Percentiles rank a stretch among this genome's conserved stretches.
phyloP scores from a whole-genome alignment of 768 basidiomycete genomes.

The Lactifluus subvellereus region DNA sequence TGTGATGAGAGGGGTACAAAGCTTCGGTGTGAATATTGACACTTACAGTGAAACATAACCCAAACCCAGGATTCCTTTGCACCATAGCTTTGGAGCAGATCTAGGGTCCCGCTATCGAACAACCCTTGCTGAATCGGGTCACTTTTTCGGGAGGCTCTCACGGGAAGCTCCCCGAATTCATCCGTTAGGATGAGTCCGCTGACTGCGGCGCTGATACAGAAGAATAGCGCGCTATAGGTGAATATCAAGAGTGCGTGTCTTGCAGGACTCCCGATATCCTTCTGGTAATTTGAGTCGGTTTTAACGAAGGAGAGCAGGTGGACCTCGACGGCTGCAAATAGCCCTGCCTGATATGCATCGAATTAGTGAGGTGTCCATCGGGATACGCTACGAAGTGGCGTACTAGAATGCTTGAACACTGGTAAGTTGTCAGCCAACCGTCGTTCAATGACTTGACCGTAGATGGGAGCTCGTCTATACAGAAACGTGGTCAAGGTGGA shows the following conservation, averaged over 20 bases:
- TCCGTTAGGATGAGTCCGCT: slow-evolving; percentile 22
- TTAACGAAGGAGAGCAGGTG: slow-evolving; percentile 20
- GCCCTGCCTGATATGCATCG: slow-evolving; percentile 4
- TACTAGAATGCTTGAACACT: slow-evolving; percentile 17
- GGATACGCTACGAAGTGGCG: neutral
- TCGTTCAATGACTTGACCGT: slow-evolving; percentile 22
- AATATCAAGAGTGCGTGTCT: slow-evolving; percentile 18
- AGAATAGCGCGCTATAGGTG: slow-evolving; percentile 22
- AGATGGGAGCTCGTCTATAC: slow-evolving; percentile 20
- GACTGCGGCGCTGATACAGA: slow-evolving; percentile 18
- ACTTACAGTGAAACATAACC: slow-evolving; percentile 24
- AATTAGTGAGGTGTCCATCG: neutral
- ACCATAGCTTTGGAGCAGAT: slow-evolving; percentile 16
- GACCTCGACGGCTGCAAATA: slow-evolving; percentile 17
- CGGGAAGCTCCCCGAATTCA: slow-evolving; percentile 21
- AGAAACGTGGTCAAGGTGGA: neutral
- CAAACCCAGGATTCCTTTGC: slow-evolving; percentile 17
- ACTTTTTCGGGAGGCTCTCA: slow-evolving; percentile 12
- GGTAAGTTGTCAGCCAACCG: slow-evolving; percentile 20
- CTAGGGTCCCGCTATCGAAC: slow-evolving; percentile 15
- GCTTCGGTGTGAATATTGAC: neutral
- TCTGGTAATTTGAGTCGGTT: neutral
- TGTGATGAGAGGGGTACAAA: neutral
- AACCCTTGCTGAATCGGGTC: slow-evolving; percentile 12
- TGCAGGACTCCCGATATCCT: neutral